A percentile compares a stretch with the other conserved stretches of the same genome.
phyloP scores from a whole-genome alignment of 148 eudicot genomes.

The Camellia lanceoleosa region DNA sequence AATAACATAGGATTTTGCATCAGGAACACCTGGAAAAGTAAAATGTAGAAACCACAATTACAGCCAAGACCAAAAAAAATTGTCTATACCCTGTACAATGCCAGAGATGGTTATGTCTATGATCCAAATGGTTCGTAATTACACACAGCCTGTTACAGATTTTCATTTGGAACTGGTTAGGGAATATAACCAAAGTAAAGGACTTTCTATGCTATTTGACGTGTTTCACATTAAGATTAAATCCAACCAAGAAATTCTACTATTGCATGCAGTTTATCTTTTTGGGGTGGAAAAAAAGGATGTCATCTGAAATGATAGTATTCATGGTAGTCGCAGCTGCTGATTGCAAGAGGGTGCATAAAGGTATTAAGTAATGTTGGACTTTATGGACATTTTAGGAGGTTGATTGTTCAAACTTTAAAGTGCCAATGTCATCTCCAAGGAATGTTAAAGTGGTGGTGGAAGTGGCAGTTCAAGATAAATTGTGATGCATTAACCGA shows the following conservation, averaged over 20 bases:
- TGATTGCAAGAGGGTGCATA: too few species aligned
- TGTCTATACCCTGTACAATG: neutral
- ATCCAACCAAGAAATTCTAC: neutral
- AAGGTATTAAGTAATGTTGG: too few species aligned
- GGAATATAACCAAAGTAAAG: neutral
- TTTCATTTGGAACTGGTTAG: neutral
- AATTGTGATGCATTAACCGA: too few species aligned
- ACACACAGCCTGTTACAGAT: neutral
- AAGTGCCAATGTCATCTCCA: too few species aligned
- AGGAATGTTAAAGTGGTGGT: too few species aligned
- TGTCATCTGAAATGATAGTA: too few species aligned
- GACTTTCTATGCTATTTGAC: neutral
- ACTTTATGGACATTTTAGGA: too few species aligned
- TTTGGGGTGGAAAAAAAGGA: too few species aligned
- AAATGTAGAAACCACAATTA: conserved; percentile 9
- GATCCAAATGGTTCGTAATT: neutral
- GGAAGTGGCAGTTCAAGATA: too few species aligned
- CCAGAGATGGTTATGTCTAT: neutral
- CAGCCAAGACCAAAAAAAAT: neutral
- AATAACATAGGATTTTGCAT: conserved; percentile 74
- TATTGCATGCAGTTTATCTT: too few species aligned
- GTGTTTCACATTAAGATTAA: neutral
- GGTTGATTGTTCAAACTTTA: too few species aligned
- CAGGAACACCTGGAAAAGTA: conserved; percentile 45
- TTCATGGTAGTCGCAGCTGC: too few species aligned